Percentiles rank a stretch among this genome's conserved stretches.
phyloP scores from a whole-genome alignment of 2,329 filamentous ascomycete species.

The Alternaria triticina region DNA sequence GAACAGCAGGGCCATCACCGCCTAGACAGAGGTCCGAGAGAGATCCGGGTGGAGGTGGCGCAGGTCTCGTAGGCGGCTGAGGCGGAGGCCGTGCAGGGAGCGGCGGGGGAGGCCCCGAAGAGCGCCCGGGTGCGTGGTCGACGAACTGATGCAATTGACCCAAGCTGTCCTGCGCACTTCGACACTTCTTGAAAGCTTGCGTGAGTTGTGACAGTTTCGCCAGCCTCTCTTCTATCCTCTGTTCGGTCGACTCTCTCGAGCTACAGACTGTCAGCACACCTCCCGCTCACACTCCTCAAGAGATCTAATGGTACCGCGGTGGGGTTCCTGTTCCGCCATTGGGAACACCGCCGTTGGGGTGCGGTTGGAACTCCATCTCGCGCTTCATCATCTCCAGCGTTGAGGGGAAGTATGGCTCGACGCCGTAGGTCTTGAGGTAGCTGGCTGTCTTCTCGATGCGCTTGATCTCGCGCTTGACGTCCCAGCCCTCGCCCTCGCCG shows the following conservation, averaged over 20 bases:
- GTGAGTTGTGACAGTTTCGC: background rate
- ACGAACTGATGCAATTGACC: background rate
- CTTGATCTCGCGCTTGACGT: conserved; percentile 60
- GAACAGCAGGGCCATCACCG: background rate
- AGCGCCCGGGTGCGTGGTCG: background rate
- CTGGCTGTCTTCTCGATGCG: conserved; percentile 62
- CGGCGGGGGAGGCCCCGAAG: background rate
- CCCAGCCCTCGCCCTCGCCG: conserved; percentile 60
- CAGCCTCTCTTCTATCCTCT: background rate
- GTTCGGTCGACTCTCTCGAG: background rate
- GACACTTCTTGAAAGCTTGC: background rate
- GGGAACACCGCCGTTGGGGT: conserved; percentile 23
- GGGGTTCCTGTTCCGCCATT: conserved; percentile 41
- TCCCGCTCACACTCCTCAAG: conserved; percentile 18
- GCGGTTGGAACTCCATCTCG: conserved; percentile 45
- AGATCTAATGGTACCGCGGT: conserved; percentile 44
- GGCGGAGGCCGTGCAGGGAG: background rate
- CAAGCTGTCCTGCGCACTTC: background rate
- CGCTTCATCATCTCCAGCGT: conserved; percentile 59
- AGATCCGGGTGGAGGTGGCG: background rate
- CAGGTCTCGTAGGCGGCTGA: background rate
- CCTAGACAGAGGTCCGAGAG: background rate
- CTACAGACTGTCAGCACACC: conserved; percentile 14
- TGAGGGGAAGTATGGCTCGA: conserved; percentile 61
- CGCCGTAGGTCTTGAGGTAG: conserved; percentile 59